Conservation (phyloP, 495 filamentous ascomycete species). For the Alectoria sarmentosa region DNA sequence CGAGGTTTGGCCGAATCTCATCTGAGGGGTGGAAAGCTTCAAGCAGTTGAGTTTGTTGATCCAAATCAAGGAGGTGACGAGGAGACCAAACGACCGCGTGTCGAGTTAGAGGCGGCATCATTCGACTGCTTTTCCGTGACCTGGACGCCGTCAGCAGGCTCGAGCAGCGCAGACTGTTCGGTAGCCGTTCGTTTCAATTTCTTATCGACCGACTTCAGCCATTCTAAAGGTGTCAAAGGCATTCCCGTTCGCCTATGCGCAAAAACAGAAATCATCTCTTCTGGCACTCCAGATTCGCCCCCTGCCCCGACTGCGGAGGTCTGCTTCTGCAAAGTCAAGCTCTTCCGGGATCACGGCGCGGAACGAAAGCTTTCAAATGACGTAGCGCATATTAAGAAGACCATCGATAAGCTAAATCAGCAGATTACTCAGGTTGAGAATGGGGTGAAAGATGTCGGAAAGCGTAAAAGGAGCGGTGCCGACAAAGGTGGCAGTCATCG, state of each 20-base stretch:
- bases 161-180: conserved; percentile 58
- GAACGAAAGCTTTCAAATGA: conserved; percentile 95
- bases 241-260: conserved; percentile 88
- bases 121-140: conserved; percentile 89
- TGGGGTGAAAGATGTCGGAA: conserved; percentile 81
- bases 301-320: conserved; percentile 53
- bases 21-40: conserved; percentile 75
- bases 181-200: conserved; percentile 95
- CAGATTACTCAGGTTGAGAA: conserved; percentile 83
- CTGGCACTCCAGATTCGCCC: conserved; percentile 34
- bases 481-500: conserved; percentile 43
- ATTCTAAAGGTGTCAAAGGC: conserved; percentile 96
- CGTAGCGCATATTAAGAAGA: conserved; percentile 85
- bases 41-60: conserved; percentile 92
- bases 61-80: conserved; percentile 60
- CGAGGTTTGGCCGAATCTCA: conserved; percentile 84
- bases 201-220: conserved; percentile 94
- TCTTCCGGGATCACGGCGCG: conserved; percentile 94
- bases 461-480: conserved; percentile 68
- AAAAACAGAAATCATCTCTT: conserved; percentile 63
- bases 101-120: conserved; percentile 74
- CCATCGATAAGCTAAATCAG: conserved; percentile 88
- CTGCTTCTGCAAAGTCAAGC: conserved; percentile 90
- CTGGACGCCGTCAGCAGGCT: conserved; percentile 65
- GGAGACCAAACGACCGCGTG: conserved; percentile 60